These are phyloP conservation scores for Populus hybrid DNA, from an alignment of 441 rosid genomes.

Conservation along the genomic window DNA sequence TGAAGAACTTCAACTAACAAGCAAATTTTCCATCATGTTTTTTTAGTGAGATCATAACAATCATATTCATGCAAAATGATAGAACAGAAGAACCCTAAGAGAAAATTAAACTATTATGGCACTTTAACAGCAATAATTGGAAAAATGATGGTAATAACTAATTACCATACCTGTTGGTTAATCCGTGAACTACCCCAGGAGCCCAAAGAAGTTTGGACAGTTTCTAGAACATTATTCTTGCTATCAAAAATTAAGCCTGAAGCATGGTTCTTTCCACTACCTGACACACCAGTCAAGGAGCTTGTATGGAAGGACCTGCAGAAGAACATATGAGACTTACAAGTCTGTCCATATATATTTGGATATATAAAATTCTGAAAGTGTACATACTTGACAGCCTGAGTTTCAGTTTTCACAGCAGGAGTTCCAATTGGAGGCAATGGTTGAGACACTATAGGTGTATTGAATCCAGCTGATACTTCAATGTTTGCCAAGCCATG, in stretches of 20 bases:
- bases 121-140: not conserved
- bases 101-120: not conserved
- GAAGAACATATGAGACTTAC: slow-evolving; percentile 22
- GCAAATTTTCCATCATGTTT: not conserved
- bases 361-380: slow-evolving; percentile 13
- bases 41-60: not conserved
- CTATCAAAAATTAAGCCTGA: slow-evolving; percentile 51
- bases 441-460: slow-evolving; percentile 42
- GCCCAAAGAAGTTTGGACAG: slow-evolving; percentile 60
- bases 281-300: slow-evolving; percentile 37
- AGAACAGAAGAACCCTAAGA: not conserved
- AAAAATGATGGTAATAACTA: not conserved
- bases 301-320: slow-evolving; percentile 57
- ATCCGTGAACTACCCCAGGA: slow-evolving; percentile 68
- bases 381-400: slow-evolving; percentile 50
- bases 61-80: not conserved
- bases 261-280: slow-evolving; percentile 43
- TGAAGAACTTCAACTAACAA: not conserved
- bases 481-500: slow-evolving; percentile 34
- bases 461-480: slow-evolving; percentile 40
- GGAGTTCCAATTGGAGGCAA: slow-evolving; percentile 85
- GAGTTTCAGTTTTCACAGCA: slow-evolving; percentile 53
- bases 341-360: slow-evolving; percentile 4
- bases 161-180: slow-evolving; percentile 63
- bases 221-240: slow-evolving; percentile 58